Evolutionary conservation across 805 yeast species (phyloP), one percentile per base, ranked within the genome.

Genomic region (Cyberlindnera mississippiensis): DNA sequence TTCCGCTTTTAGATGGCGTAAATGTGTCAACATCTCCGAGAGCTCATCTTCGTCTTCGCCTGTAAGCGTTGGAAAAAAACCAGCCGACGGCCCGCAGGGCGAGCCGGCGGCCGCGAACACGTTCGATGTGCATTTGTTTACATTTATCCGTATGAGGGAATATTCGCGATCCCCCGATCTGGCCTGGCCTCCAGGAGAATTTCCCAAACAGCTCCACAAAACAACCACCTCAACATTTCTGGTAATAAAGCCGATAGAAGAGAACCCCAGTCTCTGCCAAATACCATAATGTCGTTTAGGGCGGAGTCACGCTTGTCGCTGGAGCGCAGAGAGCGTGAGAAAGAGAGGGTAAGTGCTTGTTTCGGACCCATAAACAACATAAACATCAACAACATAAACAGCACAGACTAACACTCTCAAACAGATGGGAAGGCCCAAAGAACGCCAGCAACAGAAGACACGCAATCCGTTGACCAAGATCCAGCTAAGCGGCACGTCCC

Each of bases 401-500:
- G 24, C 36, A 31, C 34, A 31, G 24, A 24, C 4, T 5, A 18
- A 14, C 11, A 40, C 40, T 37, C 37, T 41, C 38, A 14, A 9
- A 15, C 24, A 42, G 47, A 29, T 34, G n/a, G 50, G 47, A 17
- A 44, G 47, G n/a, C 24, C 42, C 7, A 46, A 27, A 28, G 41
- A 42, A 18, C 12, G 39, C 10, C 36, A 15, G n/a, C 35, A 19
- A 20, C 37, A n/a, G 22, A 42, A 46, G 48, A 32, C 38, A 2
- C 41, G 60, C 28, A 48, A 43, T 29, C 62, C 60, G 1, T 46
- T 57, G 38, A 56, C 60, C 2, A 57, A 57, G 45, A 51, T 57
- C 33, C 53, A 49, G 15, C 42, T 57, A 15, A 52, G 44, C 22
- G 44, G 36, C 29, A 35, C 51, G 2, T 24, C 52, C 2, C 45